Percentiles rank a stretch among this genome's conserved stretches.
These are phyloP conservation scores for Karstenula rhodostoma DNA, from an alignment of 2,329 filamentous ascomycete species.

Conservation along the genomic window DNA sequence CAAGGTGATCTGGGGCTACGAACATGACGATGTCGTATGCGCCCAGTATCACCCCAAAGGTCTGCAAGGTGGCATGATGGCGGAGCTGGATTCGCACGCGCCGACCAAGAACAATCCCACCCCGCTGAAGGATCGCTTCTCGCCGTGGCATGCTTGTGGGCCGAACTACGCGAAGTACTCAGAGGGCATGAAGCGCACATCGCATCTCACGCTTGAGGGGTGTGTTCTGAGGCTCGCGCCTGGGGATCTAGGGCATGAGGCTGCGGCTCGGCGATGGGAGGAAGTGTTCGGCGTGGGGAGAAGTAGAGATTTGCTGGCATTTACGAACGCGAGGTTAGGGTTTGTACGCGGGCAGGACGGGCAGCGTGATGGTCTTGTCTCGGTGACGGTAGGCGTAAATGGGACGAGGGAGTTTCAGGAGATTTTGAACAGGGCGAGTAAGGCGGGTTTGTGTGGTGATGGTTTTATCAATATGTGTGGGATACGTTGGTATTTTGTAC, in stretches of 20 bases:
- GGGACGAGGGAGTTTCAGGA: conserved; percentile 41
- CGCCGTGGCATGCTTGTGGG: conserved; percentile 57
- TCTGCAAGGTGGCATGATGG: conserved; percentile 54
- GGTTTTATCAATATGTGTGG: conserved; percentile 51
- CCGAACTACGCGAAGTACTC: conserved; percentile 46
- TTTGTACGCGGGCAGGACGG: conserved; percentile 48
- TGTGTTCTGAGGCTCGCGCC: conserved; percentile 49
- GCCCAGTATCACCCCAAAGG: conserved; percentile 58
- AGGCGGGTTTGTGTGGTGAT: conserved; percentile 41
- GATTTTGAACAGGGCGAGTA: conserved; percentile 43
- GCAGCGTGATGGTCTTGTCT: conserved; percentile 47
- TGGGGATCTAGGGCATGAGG: conserved; percentile 48
- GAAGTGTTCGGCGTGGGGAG: conserved; percentile 51
- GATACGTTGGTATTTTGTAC: conserved; percentile 48
- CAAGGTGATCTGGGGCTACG: conserved; percentile 51
- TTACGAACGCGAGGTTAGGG: conserved; percentile 44
- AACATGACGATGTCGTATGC: conserved; percentile 43
- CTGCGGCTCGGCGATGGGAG: conserved; percentile 52
- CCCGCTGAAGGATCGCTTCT: conserved; percentile 50
- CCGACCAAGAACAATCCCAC: conserved; percentile 44
- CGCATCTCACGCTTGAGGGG: conserved; percentile 48
- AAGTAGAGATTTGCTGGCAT: conserved; percentile 52
- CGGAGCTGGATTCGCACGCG: conserved; percentile 53
- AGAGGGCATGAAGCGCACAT: conserved; percentile 47
- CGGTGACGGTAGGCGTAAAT: conserved; percentile 51